Evolutionary conservation across 352 stramenopile genomes (phyloP).

Genomic region (Phytophthora agathidicida): DNA sequence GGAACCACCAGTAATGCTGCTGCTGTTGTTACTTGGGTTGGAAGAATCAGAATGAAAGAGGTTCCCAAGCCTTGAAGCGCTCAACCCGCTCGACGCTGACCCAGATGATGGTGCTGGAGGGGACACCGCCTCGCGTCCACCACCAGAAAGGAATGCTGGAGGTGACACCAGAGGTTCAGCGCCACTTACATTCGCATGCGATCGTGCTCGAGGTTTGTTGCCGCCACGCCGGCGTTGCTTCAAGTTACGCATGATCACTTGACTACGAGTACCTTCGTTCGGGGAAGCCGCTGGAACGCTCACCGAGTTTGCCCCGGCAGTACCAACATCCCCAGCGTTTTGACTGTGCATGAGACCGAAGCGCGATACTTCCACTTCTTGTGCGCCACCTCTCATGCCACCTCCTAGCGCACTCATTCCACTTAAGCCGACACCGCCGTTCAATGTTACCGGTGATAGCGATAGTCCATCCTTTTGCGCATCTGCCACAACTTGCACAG

Average conservation of each 20-base stretch:
- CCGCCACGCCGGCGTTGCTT: conserved; percentile 42
- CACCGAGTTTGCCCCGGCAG: neutral
- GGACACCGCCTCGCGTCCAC: conserved; percentile 24
- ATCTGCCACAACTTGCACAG: conserved; percentile 42
- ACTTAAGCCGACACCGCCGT: conserved; percentile 3
- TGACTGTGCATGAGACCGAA: conserved; percentile 34
- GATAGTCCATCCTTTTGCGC: conserved; percentile 24
- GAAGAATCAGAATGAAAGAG: conserved; percentile 51
- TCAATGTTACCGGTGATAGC: conserved; percentile 12
- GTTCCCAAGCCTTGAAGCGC: conserved; percentile 40
- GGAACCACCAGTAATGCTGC: conserved; percentile 5
- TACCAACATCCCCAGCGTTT: conserved; percentile 16
- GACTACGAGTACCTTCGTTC: conserved; percentile 36
- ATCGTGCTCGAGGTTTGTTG: conserved; percentile 38
- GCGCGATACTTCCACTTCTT: conserved; percentile 34
- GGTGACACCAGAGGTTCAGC: conserved; percentile 26
- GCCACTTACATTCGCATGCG: conserved; percentile 25
- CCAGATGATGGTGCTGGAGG: conserved; percentile 25
- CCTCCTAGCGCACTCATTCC: conserved; percentile 13
- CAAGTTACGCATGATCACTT: conserved; percentile 50
- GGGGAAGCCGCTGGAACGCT: conserved; percentile 18
- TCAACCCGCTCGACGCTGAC: conserved; percentile 15
- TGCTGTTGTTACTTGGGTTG: conserved; percentile 20
- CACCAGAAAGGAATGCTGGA: conserved; percentile 22
- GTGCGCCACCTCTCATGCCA: conserved; percentile 12